Evolutionary conservation across 106 monocot species (phyloP).

Genomic region (Dioscorea alata): DNA sequence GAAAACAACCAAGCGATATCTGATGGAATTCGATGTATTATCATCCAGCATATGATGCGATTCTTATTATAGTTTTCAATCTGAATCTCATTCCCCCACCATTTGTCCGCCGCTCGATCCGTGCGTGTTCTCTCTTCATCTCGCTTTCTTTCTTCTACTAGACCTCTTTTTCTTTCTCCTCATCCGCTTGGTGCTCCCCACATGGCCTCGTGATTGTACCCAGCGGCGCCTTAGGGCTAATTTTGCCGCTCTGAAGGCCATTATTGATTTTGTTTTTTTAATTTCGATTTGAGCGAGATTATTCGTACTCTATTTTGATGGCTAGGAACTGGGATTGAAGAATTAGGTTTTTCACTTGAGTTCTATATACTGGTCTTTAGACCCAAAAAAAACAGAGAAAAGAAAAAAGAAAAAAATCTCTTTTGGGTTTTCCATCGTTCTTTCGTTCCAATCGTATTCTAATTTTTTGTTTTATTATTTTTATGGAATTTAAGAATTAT

Average conservation of each 20-base stretch:
- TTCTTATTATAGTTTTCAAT: slow-evolving; percentile 1
- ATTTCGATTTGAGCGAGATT: background rate
- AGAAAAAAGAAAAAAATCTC: no score
- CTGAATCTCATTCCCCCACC: background rate
- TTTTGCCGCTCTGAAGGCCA: slow-evolving; percentile 1
- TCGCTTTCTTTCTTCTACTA: background rate
- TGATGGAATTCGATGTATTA: background rate
- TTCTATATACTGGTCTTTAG: no score
- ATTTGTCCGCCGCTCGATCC: background rate
- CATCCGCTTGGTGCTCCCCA: background rate
- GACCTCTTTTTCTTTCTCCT: background rate
- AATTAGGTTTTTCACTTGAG: no score
- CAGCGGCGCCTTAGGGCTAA: background rate
- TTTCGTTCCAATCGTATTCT: no score
- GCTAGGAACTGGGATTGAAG: no score
- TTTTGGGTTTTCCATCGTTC: no score
- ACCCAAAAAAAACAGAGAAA: no score
- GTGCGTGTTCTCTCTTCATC: background rate
- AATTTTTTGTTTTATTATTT: no score
- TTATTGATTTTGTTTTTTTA: background rate
- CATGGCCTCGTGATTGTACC: background rate
- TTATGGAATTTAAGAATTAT: no score
- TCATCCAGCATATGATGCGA: background rate
- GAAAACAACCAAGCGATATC: background rate
- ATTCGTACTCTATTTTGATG: no score